These are phyloP conservation scores for Diplodia sapinea DNA, from an alignment of 2,329 filamentous ascomycete species.

Conservation along the genomic window DNA sequence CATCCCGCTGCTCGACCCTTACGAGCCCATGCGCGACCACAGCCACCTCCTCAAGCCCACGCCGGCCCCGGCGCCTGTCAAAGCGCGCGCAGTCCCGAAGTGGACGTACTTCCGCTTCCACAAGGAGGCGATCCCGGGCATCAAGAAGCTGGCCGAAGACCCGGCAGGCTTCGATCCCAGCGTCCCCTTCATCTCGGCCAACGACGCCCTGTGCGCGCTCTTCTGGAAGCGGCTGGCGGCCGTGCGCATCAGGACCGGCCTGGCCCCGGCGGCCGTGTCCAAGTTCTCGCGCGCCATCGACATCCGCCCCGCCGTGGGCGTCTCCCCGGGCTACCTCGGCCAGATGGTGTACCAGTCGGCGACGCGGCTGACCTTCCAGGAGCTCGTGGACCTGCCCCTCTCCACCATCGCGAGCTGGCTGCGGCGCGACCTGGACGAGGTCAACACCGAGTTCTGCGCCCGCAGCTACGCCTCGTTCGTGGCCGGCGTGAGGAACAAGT, in stretches of 20 bases:
- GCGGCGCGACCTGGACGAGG: slow-evolving; percentile 35
- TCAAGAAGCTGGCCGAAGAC: slow-evolving; percentile 32
- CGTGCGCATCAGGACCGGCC: slow-evolving; percentile 35
- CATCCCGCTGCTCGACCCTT: no score
- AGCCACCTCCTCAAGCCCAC: no score
- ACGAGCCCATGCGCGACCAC: no score
- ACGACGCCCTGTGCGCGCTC: slow-evolving; percentile 45
- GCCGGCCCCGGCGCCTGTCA: no score
- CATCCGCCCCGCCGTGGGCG: slow-evolving; percentile 36
- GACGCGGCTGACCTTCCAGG: slow-evolving; percentile 35
- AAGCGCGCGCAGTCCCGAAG: slow-evolving; percentile 8
- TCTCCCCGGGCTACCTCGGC: slow-evolving; percentile 42
- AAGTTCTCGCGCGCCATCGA: slow-evolving; percentile 37
- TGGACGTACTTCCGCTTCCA: slow-evolving; percentile 29
- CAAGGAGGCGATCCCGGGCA: no score
- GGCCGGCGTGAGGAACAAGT: slow-evolving; percentile 36
- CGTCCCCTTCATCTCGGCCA: slow-evolving; percentile 39
- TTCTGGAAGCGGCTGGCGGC: slow-evolving; percentile 43
- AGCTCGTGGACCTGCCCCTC: slow-evolving; percentile 36
- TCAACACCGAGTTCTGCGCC: slow-evolving; percentile 37
- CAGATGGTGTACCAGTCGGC: slow-evolving; percentile 38
- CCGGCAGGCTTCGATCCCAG: slow-evolving; percentile 30
- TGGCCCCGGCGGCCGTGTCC: slow-evolving; percentile 30
- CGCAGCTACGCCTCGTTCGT: slow-evolving; percentile 44
- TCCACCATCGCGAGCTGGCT: slow-evolving; percentile 34